Evolutionary conservation across 1,284 basidiomycete genomes (phyloP), one percentile per base, ranked within the genome.

Genomic region (Rugiboletus extremiorientalis): DNA sequence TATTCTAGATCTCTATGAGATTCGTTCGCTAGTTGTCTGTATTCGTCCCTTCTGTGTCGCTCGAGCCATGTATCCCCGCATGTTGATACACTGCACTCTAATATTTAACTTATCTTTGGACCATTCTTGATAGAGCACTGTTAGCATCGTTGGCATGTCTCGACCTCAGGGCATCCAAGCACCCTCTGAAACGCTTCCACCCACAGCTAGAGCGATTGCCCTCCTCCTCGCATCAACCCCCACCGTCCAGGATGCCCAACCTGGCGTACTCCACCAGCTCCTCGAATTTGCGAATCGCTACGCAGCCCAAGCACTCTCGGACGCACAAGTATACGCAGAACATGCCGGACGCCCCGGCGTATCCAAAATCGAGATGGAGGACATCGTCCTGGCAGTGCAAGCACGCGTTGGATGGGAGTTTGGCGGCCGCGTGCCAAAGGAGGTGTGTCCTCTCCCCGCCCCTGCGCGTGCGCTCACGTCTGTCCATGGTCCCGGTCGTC

Each of bases 261-360:
- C 96, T 9, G 89, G 89, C 5, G 96, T 98, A 5, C 82, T 99
- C 3, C 91, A 96, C 65, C 96, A 98, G 72, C 84, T 99, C 7
- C 85, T 98, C 54, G 96, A 99, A 75, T 98, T 99, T 72, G 88
- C 96, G 0, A 90, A 98, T 72, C 83, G 96, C 75, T 99, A 99
- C 75, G 95, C 95, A 1, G 83, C 89, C 30, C 95, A 98, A 63
- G 90, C 98, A 18, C 78, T 99, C 43, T 88, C 88, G 10, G 93
- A 96, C 70, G 94, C 96, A 15, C 86, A 92, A 59, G 86, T 95
- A 27, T 96, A 98, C 71, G 90, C 95, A 1, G 96, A 98, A 65
- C 96, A 99, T 71, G 96, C 94, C 8, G 89, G 88, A 20, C 79
- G 89, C 43, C 73, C 85, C 2, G 86, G 86, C 43, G 33, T 15